A percentile compares a stretch with the other conserved stretches of the same genome.
phyloP scores from a whole-genome alignment of 179 eudicot species.

The Amaranthus tricolor region DNA sequence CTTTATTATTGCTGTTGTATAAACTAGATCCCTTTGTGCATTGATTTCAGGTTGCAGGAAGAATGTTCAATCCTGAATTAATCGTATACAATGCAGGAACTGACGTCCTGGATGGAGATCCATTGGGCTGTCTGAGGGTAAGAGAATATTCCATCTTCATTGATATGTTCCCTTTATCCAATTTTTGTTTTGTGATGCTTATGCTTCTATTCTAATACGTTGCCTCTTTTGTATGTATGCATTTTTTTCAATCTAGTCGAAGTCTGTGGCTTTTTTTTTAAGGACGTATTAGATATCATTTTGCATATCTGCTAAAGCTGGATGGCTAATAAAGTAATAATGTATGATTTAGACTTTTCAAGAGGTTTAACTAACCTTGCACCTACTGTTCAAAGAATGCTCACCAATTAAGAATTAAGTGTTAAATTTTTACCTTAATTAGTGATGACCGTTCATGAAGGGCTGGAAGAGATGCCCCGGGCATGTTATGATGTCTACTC shows the following conservation, averaged over 20 bases:
- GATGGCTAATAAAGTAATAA: background rate
- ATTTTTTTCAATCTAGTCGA: background rate
- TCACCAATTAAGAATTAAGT: too few species aligned
- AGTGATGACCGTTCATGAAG: too few species aligned
- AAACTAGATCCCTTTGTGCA: constrained; percentile 9
- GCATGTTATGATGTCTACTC: too few species aligned
- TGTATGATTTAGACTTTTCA: background rate
- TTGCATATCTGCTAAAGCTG: background rate
- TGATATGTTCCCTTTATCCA: background rate
- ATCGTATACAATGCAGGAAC: constrained; percentile 95
- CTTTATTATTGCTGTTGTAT: background rate
- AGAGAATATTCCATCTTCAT: background rate
- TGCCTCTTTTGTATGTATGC: background rate
- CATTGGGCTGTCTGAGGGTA: constrained; percentile 83
- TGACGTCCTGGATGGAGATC: constrained; percentile 94
- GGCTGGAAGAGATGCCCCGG: too few species aligned
- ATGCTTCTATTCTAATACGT: background rate
- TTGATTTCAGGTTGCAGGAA: constrained; percentile 58
- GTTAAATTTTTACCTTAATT: too few species aligned
- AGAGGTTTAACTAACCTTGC: too few species aligned
- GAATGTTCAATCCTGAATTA: constrained; percentile 63
- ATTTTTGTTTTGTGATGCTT: background rate
- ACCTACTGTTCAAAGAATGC: too few species aligned
- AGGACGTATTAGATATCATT: too few species aligned
- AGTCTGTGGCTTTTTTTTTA: background rate